Evolutionary conservation across 2,329 filamentous ascomycete species (phyloP).

Genomic region (Fusarium veterinarium): DNA sequence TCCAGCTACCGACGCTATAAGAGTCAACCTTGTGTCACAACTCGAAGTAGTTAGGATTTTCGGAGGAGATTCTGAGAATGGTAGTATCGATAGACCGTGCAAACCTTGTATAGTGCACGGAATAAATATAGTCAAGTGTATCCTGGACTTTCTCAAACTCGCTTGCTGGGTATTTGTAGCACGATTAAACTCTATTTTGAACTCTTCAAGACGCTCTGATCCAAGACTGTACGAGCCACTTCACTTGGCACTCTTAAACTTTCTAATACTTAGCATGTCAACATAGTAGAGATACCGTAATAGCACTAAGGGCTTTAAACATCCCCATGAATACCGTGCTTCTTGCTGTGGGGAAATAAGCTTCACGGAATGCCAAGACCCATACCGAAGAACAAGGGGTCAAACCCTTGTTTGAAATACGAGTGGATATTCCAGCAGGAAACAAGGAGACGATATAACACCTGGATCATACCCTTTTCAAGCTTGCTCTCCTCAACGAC

Average conservation of each 20-base stretch:
- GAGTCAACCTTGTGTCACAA: not conserved
- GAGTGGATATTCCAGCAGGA: not conserved
- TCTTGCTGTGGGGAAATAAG: not conserved
- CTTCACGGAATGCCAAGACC: constrained; percentile 4
- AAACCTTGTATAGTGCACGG: constrained; percentile 1
- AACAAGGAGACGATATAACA: constrained; percentile 2
- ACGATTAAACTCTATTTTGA: constrained; percentile 30
- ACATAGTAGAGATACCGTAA: too few relatives aligned
- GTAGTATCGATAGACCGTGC: not conserved
- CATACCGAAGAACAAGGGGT: constrained; percentile 9
- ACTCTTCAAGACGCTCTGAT: not conserved
- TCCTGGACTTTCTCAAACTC: constrained; percentile 29
- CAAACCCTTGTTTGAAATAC: constrained; percentile 8
- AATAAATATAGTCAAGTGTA: not conserved
- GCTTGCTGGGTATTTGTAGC: constrained; percentile 18
- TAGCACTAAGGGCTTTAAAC: not conserved
- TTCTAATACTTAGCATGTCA: not conserved
- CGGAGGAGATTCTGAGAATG: constrained; percentile 1
- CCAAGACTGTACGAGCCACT: not conserved
- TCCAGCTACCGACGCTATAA: not conserved
- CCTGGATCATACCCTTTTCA: not conserved
- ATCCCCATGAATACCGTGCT: not conserved
- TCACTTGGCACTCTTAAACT: not conserved
- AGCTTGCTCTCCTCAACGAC: not conserved
- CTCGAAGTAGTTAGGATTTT: not conserved